Evolutionary conservation across 371 early-diverging fungal genomes (phyloP), one percentile per base, ranked within the genome.

Genomic region (Rhizopus stolonifer): DNA sequence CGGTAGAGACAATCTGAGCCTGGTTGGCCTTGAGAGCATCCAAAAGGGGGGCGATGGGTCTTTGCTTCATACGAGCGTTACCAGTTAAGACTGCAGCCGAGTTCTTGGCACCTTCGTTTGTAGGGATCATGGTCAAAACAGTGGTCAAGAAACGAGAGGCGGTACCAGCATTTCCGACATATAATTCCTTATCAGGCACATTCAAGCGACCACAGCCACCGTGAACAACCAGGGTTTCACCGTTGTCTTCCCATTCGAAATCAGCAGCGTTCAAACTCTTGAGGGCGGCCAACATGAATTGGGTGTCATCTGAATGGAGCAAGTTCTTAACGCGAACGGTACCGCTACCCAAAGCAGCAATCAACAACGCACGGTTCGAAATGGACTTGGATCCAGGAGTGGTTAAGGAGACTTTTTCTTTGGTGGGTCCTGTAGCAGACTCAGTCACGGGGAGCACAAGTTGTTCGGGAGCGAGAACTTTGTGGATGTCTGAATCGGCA

Each of bases 121-220:
- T 40, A 31, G 81, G 81, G 7, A 94, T 86, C 45, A 96, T 76
- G 22, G 92, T 85, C 43, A 87, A 85, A 17, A 95, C 88, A 0
- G 95, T 83, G 5, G 97, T 91, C 54, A 98, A 79, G 81, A 98
- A 98, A 39, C 98, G 89, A 4, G 96, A 87, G 1, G 99, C 99
- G 3, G 99, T 98, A 43, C 99, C 99, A 2, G 99, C 99, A 64
- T 98, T 98, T 44, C 98, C 97, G 34, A 98, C 72, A 70, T 93
- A 98, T 31, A 98, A 67, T 55, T 92, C 94, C 17, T 69, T 69
- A 49, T 72, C 79, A 17, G 96, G 92, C 4, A 88, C 84, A n/a
- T 74, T 70, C 56, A 96, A 71, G 52, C 74, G 73, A 10, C 93
- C 93, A 7, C 86, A 86, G 19, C 78, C 77, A 44, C 98, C 98